Evolutionary conservation across 2,329 filamentous ascomycete genomes (phyloP).

Genomic region (Catunica adiposa): DNA sequence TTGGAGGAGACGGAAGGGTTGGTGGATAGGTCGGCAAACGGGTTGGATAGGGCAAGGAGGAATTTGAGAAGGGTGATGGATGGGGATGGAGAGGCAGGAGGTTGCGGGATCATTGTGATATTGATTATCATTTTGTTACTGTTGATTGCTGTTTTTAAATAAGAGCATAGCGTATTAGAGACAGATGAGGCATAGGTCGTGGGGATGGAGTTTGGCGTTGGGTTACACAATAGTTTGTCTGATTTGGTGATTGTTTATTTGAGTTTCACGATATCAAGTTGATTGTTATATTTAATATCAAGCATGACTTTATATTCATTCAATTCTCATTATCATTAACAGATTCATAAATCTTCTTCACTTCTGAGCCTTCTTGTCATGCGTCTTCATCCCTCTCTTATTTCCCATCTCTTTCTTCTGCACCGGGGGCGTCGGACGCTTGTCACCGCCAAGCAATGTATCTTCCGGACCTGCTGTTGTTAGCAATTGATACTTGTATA

Average conservation of each 20-base stretch:
- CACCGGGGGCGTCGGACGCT: neutral
- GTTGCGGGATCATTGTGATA: constrained; percentile 65
- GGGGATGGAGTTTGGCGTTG: neutral
- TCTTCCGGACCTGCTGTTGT: neutral
- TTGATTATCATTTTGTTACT: constrained; percentile 70
- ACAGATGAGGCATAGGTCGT: neutral
- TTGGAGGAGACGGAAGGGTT: constrained; percentile 76
- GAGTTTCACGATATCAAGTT: no score
- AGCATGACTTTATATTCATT: neutral
- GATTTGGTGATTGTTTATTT: neutral
- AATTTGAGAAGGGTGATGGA: constrained; percentile 55
- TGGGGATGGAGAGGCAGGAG: constrained; percentile 70
- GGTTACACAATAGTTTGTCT: neutral
- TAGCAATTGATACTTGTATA: neutral
- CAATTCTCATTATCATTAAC: neutral
- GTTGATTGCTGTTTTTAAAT: constrained; percentile 70
- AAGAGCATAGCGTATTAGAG: constrained; percentile 12
- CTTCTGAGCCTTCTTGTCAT: neutral
- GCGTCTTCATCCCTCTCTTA: neutral
- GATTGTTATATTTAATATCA: no score
- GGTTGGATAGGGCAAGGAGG: constrained; percentile 58
- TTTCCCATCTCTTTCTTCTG: neutral
- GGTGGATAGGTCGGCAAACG: constrained; percentile 63
- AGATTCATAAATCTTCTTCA: neutral
- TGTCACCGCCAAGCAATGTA: neutral